Conservation (phyloP, 2,329 filamentous ascomycete genomes). For the Diplocarpon mali region DNA sequence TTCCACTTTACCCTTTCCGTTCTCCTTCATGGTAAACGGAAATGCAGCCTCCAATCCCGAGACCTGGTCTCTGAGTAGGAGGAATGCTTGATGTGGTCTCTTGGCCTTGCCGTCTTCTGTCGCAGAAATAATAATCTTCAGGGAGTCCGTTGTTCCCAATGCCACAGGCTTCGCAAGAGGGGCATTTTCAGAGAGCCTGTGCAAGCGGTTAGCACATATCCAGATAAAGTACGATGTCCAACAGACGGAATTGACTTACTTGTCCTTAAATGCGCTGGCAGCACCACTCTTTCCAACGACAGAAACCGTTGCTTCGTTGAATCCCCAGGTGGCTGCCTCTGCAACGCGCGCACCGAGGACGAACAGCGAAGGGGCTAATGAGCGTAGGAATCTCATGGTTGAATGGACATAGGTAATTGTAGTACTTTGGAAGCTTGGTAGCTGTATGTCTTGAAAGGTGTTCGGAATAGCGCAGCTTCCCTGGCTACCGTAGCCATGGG, state of each 20-base stretch:
- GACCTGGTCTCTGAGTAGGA: constrained; percentile 64
- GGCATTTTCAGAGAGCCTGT: constrained; percentile 23
- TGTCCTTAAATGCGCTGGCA: constrained; percentile 43
- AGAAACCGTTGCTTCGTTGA: constrained; percentile 60
- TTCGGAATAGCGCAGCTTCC: not conserved
- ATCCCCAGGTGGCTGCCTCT: constrained; percentile 51
- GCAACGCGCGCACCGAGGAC: constrained; percentile 31
- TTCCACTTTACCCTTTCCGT: constrained; percentile 74
- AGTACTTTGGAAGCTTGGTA: constrained; percentile 5
- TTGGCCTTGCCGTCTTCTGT: constrained; percentile 69
- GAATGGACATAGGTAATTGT: constrained; percentile 6
- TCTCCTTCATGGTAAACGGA: constrained; percentile 73
- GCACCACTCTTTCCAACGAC: constrained; percentile 50
- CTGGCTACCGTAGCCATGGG: not conserved
- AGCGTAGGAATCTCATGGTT: constrained; percentile 32
- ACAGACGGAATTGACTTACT: constrained; percentile 36
- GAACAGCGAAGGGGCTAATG: constrained; percentile 32
- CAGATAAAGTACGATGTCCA: not conserved
- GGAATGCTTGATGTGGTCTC: constrained; percentile 87
- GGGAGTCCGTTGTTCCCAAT: constrained; percentile 56
- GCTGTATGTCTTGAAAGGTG: constrained; percentile 5
- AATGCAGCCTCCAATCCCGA: constrained; percentile 81
- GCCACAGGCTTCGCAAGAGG: constrained; percentile 48
- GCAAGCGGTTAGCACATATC: constrained; percentile 9
- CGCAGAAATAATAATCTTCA: constrained; percentile 75